Evolutionary conservation across 352 stramenopile species (phyloP), one percentile per base, ranked within the genome.

Genomic region (Plasmopara halstedii): DNA sequence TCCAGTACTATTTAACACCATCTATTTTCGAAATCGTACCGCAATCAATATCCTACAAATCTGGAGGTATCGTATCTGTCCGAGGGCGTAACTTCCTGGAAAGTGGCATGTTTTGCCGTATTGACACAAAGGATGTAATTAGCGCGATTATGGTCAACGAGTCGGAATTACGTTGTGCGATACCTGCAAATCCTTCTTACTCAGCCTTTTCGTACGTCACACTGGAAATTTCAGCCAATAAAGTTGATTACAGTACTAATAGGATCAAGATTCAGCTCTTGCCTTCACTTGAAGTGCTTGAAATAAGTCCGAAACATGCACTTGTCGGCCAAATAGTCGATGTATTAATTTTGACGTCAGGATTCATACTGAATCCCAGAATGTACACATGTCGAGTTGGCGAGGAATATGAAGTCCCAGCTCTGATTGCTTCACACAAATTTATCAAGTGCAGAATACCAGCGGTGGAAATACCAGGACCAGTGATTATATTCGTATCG

Each of bases 181-280:
- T 50, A 9, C 67, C 67, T 10, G 38, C 19, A 2, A 58, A 55
- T 26, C 42, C 25, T 9, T 43, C 17, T 4, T 10, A 42, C 9
- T 6, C 44, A 42, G 19, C 34, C 1, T 64, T 42, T 51, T 62
- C 50, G 0, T 52, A 58, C 25, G 21, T 76, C 2, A 21, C 17
- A 3, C 25, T 76, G 14, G 62, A 73, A 11, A 15, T 76, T 32
- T 66, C 62, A 15, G 11, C 42, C 6, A 76, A 76, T 21, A 54
- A 47, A 8, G 26, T 67, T 6, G 63, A 79, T 25, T 79, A 62
- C 7, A 66, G 49, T 17, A 29, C 20, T 2, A 65, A 42, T 17
- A 39, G 54, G 14, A 46, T 44, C 6, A 64, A 39, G 9, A n/a
- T 70, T 26, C 52, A 62, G 14, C 21, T 67, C 8, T 31, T 55